Percentiles rank a stretch among this genome's conserved stretches.
These are phyloP conservation scores for Saccharum hybrid DNA, from an alignment of 202 grass and related monocot genomes.

Conservation along the genomic window DNA sequence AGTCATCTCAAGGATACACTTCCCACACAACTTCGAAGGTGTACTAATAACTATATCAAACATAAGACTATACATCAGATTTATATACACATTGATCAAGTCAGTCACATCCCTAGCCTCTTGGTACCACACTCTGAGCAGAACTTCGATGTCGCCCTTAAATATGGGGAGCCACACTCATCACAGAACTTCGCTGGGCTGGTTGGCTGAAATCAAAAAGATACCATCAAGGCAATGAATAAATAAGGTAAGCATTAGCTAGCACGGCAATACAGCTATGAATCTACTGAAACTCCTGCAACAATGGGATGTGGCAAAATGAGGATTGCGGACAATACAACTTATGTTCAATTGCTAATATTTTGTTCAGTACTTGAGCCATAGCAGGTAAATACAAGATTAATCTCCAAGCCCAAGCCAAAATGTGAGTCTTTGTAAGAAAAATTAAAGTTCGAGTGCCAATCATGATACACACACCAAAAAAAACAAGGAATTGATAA, in stretches of 20 bases:
- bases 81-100: conserved; percentile 4
- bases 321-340: background rate
- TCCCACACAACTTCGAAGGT: background rate
- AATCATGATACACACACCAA: background rate
- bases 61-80: conserved; percentile 19
- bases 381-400: background rate
- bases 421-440: background rate
- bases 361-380: conserved; percentile 22
- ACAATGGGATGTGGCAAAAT: background rate
- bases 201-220: conserved; percentile 65
- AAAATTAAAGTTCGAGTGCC: background rate
- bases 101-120: conserved; percentile 63
- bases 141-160: conserved; percentile 91
- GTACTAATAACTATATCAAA: background rate
- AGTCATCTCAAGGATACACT: background rate
- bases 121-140: conserved; percentile 95
- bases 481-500: background rate
- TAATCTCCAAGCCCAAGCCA: conserved; percentile 23
- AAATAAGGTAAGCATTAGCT: conserved; percentile 1
- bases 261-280: background rate
- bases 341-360: background rate
- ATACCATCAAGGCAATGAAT: conserved; percentile 10
- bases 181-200: conserved; percentile 92
- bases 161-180: conserved; percentile 84
- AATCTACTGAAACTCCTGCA: background rate